These are phyloP conservation scores for Eucalyptus tenuipes DNA, from an alignment of 345 rosid genomes.

Conservation along the genomic window DNA sequence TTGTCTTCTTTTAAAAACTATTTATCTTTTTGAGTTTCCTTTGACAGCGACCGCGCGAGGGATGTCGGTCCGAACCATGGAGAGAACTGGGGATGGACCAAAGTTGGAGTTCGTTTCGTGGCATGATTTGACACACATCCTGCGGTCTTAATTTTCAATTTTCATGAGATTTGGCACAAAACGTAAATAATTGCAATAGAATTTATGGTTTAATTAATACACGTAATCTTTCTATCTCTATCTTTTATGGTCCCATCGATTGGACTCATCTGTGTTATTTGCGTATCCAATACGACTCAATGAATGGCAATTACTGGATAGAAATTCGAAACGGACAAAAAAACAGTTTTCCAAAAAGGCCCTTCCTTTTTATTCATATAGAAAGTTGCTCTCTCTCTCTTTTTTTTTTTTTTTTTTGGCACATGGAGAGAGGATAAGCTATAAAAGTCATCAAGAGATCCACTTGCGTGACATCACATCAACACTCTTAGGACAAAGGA, in stretches of 20 bases:
- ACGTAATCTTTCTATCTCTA: not conserved
- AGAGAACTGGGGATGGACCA: not conserved
- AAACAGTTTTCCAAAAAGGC: not conserved
- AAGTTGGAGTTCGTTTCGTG: not conserved
- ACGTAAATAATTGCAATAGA: not conserved
- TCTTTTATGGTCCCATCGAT: not conserved
- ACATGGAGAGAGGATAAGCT: not conserved
- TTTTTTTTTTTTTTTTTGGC: not conserved
- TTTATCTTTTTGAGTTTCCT: not conserved
- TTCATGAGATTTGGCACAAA: not conserved
- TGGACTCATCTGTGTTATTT: not conserved
- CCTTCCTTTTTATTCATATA: not conserved
- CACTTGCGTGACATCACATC: not conserved
- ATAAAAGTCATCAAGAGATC: not conserved
- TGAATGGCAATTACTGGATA: not conserved
- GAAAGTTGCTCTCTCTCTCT: not conserved
- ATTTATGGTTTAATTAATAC: not conserved
- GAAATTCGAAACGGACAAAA: not conserved
- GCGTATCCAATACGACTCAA: not conserved
- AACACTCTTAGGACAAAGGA: not conserved
- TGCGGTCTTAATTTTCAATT: no score
- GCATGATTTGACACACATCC: no score
- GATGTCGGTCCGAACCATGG: not conserved
- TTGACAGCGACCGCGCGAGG: not conserved
- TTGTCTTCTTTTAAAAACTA: no score